phyloP scores from a whole-genome alignment of 257 asterid genomes.

The Paulownia fortunei region DNA sequence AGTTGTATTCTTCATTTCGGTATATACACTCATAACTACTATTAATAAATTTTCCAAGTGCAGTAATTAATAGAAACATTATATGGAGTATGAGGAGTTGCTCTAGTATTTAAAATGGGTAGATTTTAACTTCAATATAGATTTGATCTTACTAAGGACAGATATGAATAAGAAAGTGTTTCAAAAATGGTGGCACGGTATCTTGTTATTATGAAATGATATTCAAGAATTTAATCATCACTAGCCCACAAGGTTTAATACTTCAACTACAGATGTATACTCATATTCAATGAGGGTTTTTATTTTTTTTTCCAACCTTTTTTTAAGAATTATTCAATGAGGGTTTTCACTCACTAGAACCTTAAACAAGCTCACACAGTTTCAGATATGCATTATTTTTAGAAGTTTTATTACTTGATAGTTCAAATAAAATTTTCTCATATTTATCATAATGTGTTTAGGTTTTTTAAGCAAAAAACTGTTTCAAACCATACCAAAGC shows the following conservation, averaged over 20 bases:
- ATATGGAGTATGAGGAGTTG: neutral
- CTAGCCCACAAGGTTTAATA: neutral
- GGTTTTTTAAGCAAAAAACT: neutral
- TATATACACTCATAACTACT: conserved; percentile 26
- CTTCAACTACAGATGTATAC: conserved; percentile 18
- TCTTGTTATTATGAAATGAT: neutral
- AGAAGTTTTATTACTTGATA: too few species aligned
- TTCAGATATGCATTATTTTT: too few species aligned
- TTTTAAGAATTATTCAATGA: neutral
- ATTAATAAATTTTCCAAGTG: neutral
- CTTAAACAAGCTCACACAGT: neutral
- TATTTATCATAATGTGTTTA: neutral
- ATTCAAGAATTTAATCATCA: neutral
- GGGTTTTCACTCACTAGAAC: neutral
- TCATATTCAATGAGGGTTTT: conserved; percentile 19
- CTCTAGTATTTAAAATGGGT: conserved; percentile 22
- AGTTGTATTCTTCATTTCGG: conserved; percentile 28
- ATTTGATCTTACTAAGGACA: neutral
- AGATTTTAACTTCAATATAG: conserved; percentile 36
- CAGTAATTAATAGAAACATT: neutral
- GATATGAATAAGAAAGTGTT: neutral
- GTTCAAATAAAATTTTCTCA: too few species aligned
- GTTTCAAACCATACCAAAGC: neutral
- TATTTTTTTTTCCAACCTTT: neutral
- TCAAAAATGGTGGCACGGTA: neutral